Conservation (phyloP, 2,329 filamentous ascomycete genomes). For the Colletotrichum sublineola region DNA sequence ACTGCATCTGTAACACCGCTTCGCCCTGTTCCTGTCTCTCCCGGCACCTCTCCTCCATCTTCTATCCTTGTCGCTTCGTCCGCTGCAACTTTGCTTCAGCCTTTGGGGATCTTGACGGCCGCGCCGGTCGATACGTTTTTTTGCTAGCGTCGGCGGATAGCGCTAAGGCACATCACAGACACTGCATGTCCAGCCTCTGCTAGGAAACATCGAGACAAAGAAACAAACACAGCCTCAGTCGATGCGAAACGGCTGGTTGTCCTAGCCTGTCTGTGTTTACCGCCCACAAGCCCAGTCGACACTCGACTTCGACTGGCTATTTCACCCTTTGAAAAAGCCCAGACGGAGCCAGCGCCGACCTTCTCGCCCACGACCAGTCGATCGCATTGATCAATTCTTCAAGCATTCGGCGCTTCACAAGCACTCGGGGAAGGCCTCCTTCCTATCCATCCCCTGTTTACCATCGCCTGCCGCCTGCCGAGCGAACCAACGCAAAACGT, state of each 20-base stretch:
- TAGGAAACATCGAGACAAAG: constrained; percentile 30
- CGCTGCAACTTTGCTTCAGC: constrained; percentile 8
- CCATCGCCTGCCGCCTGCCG: constrained; percentile 28
- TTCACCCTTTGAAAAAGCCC: constrained; percentile 2
- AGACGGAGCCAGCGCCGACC: constrained; percentile 32
- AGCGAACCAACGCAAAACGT: constrained; percentile 42
- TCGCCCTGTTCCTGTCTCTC: constrained; percentile 4
- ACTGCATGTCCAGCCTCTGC: constrained; percentile 17
- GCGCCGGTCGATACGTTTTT: not conserved
- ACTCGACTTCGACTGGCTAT: not conserved
- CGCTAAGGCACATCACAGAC: constrained; percentile 38
- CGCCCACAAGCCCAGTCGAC: constrained; percentile 10
- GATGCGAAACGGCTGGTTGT: constrained; percentile 40
- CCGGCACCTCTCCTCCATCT: not conserved
- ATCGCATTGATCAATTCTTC: constrained; percentile 27
- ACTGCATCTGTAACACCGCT: constrained; percentile 37
- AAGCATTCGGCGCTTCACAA: constrained; percentile 8
- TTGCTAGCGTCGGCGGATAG: constrained; percentile 22
- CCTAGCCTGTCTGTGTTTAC: constrained; percentile 15
- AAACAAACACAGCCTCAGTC: constrained; percentile 39
- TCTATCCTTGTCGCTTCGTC: constrained; percentile 7
- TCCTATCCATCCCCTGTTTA: constrained; percentile 5
- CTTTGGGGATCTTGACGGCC: constrained; percentile 12
- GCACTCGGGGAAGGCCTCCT: constrained; percentile 27
- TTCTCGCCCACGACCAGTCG: constrained; percentile 2